Conservation (phyloP, 306 rosid genomes). For the Medicago truncatula region DNA sequence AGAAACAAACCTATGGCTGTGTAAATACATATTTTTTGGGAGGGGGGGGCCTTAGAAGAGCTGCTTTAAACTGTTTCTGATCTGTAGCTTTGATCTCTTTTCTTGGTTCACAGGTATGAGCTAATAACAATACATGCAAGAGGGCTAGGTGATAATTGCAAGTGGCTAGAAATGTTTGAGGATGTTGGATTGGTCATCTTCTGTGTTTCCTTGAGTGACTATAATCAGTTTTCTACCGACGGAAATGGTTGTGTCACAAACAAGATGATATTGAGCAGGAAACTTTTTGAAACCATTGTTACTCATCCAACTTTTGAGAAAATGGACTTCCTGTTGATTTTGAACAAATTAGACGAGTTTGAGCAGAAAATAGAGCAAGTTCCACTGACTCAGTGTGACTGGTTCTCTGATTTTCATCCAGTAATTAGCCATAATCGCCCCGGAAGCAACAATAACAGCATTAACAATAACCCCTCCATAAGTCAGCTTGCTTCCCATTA, state of each 20-base stretch:
- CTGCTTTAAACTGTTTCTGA: constrained; percentile 7
- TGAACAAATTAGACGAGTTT: constrained; percentile 81
- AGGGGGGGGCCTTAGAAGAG: neutral
- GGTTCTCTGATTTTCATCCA: constrained; percentile 90
- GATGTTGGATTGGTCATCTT: constrained; percentile 75
- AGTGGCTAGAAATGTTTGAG: constrained; percentile 94
- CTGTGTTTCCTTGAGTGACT: constrained; percentile 84
- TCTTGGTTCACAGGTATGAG: constrained; percentile 51
- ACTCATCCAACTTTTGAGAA: constrained; percentile 89
- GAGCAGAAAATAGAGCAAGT: constrained; percentile 80
- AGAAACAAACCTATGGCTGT: neutral
- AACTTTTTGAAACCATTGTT: constrained; percentile 78
- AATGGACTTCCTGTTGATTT: constrained; percentile 84
- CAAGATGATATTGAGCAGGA: constrained; percentile 82
- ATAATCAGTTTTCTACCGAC: constrained; percentile 71
- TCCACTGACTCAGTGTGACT: constrained; percentile 73
- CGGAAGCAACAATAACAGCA: constrained; percentile 56
- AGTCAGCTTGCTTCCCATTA: constrained; percentile 76
- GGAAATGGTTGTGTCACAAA: constrained; percentile 70
- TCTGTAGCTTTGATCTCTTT: constrained; percentile 31
- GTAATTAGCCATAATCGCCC: constrained; percentile 63
- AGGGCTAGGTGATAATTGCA: constrained; percentile 72
- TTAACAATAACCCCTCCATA: constrained; percentile 69
- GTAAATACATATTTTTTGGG: neutral
- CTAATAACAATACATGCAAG: constrained; percentile 54